Conservation (phyloP, 2,329 filamentous ascomycete genomes). For the Fusarium oxysporum region DNA sequence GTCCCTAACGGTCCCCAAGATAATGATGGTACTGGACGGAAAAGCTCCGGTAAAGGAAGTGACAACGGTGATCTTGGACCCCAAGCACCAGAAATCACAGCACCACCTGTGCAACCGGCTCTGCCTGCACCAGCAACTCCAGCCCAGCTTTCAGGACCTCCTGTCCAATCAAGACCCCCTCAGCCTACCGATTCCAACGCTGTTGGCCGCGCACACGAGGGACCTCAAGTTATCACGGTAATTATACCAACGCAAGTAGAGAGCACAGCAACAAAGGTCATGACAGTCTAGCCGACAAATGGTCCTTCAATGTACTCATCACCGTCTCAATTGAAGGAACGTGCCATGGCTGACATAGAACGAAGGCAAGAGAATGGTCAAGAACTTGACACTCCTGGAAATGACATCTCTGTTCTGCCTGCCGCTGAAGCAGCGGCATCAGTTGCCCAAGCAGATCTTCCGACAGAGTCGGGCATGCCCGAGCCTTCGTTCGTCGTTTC, state of each 20-base stretch:
- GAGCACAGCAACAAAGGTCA: constrained; percentile 32
- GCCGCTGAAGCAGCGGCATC: background rate
- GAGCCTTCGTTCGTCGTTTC: background rate
- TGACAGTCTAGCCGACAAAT: constrained; percentile 30
- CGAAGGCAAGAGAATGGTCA: constrained; percentile 6
- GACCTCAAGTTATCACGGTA: constrained; percentile 40
- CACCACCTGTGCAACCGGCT: background rate
- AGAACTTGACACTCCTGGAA: background rate
- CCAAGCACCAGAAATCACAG: background rate
- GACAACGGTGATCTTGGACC: background rate
- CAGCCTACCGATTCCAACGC: background rate
- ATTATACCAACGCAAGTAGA: constrained; percentile 38
- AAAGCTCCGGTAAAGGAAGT: background rate
- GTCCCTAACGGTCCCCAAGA: background rate
- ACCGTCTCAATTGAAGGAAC: background rate
- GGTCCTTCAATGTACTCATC: constrained; percentile 15
- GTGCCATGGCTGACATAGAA: background rate
- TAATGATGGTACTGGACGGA: background rate
- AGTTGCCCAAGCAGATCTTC: background rate
- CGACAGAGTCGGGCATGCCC: background rate
- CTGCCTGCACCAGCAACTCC: background rate
- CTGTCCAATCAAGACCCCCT: background rate
- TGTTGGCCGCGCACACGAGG: background rate
- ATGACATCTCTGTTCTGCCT: background rate
- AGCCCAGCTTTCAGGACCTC: background rate